Evolutionary conservation across 768 basidiomycete genomes (phyloP).

Genomic region (Phaeotremella fagi): DNA sequence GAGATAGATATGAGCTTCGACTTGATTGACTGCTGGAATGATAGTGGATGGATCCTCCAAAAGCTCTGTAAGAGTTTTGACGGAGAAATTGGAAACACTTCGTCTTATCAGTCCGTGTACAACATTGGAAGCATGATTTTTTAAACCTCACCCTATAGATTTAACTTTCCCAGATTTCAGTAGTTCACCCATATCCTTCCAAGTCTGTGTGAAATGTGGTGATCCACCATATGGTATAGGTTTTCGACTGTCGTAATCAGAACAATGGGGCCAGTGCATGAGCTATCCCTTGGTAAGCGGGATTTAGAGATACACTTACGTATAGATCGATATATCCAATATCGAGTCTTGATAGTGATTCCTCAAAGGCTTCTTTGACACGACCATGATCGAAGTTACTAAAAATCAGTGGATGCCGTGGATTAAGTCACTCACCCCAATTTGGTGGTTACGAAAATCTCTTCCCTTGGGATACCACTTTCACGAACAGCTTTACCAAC

Average conservation of each 20-base stretch:
- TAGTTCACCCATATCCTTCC: constrained; percentile 49
- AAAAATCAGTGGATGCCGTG: constrained; percentile 1
- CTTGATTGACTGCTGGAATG: constrained; percentile 55
- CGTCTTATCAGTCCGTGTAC: neutral
- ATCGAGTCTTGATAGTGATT: constrained; percentile 51
- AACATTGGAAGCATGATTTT: neutral
- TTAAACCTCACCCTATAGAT: constrained; percentile 14
- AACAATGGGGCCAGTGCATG: constrained; percentile 51
- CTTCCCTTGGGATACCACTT: constrained; percentile 18
- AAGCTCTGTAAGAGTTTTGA: constrained; percentile 49
- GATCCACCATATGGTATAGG: constrained; percentile 28
- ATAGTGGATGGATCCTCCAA: constrained; percentile 17
- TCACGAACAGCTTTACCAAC: constrained; percentile 33
- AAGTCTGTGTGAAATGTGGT: constrained; percentile 49
- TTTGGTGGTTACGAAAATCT: constrained; percentile 28
- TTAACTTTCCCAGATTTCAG: constrained; percentile 38
- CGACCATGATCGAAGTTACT: constrained; percentile 42
- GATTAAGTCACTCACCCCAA: constrained; percentile 4
- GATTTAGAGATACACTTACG: neutral
- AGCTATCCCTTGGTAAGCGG: constrained; percentile 31
- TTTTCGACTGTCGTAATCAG: constrained; percentile 14
- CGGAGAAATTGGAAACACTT: constrained; percentile 61
- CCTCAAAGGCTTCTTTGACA: constrained; percentile 52
- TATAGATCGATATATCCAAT: constrained; percentile 55
- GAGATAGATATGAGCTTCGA: constrained; percentile 54